Evolutionary conservation across 2,329 filamentous ascomycete species (phyloP).

Genomic region (Massarina eburnea): DNA sequence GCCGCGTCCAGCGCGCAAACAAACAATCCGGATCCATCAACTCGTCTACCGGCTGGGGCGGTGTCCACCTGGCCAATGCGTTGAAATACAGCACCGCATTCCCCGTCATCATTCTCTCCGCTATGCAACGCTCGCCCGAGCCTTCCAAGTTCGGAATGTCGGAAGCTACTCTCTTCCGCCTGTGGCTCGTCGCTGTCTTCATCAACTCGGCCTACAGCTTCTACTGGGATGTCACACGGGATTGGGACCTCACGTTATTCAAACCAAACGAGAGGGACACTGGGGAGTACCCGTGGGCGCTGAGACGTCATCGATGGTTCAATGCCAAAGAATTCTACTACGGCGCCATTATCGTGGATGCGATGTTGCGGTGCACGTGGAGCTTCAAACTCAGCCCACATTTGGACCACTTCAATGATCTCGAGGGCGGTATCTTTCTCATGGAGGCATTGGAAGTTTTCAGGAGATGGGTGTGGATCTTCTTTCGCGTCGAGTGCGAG

Average conservation of each 20-base stretch:
- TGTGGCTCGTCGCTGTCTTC: constrained; percentile 69
- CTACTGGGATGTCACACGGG: constrained; percentile 95
- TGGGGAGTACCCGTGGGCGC: constrained; percentile 71
- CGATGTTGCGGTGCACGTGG: constrained; percentile 87
- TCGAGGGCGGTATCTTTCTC: constrained; percentile 85
- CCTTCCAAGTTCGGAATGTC: constrained; percentile 55
- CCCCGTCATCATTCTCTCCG: constrained; percentile 81
- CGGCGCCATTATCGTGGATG: constrained; percentile 73
- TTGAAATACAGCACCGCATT: constrained; percentile 94
- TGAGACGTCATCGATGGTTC: constrained; percentile 75
- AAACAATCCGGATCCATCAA: constrained; percentile 41
- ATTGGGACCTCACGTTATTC: constrained; percentile 93
- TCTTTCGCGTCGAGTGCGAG: constrained; percentile 92
- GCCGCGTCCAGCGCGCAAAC: constrained; percentile 65
- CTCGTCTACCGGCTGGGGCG: constrained; percentile 67
- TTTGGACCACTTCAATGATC: constrained; percentile 80
- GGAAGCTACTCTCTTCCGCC: constrained; percentile 57
- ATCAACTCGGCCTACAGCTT: constrained; percentile 94
- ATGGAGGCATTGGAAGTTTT: constrained; percentile 86
- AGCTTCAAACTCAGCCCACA: constrained; percentile 81
- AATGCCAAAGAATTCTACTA: constrained; percentile 78
- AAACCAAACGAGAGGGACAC: constrained; percentile 61
- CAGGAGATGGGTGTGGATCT: constrained; percentile 94
- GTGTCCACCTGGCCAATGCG: constrained; percentile 89
- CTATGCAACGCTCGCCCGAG: constrained; percentile 68